Conservation (phyloP, 2,329 filamentous ascomycete species). For the Alternaria tenuissima region DNA sequence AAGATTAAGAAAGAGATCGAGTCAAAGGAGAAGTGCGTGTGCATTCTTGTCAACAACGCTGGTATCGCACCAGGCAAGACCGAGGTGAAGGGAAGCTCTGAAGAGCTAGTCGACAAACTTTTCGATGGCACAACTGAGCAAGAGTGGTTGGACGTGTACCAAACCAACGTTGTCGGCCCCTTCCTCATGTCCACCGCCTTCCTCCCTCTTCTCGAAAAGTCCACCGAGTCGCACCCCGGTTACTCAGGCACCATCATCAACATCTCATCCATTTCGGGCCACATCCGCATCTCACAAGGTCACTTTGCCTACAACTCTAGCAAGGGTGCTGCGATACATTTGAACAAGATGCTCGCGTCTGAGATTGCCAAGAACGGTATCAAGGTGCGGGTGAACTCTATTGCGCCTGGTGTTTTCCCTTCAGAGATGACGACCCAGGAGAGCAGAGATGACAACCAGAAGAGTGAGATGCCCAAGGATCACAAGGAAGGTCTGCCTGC, state of each 20-base stretch:
- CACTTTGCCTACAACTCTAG: constrained; percentile 60
- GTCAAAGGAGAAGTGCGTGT: constrained; percentile 55
- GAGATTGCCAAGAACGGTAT: constrained; percentile 61
- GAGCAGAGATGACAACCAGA: constrained; percentile 60
- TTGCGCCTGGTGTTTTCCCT: constrained; percentile 66
- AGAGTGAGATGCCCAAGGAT: constrained; percentile 63
- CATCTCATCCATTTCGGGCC: constrained; percentile 56
- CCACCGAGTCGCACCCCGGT: constrained; percentile 52
- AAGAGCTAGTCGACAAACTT: constrained; percentile 56
- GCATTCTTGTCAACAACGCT: constrained; percentile 55
- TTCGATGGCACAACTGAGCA: constrained; percentile 56
- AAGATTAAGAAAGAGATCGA: constrained; percentile 55
- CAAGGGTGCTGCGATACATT: constrained; percentile 62
- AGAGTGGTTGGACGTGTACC: constrained; percentile 57
- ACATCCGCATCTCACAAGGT: constrained; percentile 57
- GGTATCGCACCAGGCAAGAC: constrained; percentile 54
- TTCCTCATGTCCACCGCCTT: constrained; percentile 59
- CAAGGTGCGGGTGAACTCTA: constrained; percentile 65
- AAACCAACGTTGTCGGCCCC: constrained; percentile 58
- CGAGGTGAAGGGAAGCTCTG: constrained; percentile 49
- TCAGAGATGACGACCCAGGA: constrained; percentile 65
- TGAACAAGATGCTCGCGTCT: constrained; percentile 64
- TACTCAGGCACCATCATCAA: constrained; percentile 58
- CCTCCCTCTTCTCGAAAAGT: constrained; percentile 56
- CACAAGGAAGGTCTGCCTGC: constrained; percentile 62